phyloP scores from a whole-genome alignment of 2,329 filamentous ascomycete species.

The Fusarium transvaalense region DNA sequence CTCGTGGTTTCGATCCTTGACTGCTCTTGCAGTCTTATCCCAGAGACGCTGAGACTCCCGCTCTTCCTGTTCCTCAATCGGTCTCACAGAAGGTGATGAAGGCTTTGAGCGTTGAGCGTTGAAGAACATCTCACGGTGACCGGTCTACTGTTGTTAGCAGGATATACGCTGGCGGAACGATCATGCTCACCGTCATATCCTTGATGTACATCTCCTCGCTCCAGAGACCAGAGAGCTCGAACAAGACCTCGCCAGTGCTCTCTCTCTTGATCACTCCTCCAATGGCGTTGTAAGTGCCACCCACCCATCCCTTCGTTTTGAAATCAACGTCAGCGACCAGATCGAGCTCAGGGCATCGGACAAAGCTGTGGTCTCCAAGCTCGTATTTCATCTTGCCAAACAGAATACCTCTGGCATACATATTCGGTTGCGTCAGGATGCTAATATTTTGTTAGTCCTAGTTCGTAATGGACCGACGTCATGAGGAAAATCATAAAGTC shows the following conservation, averaged over 20 bases:
- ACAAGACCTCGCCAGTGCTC: constrained; percentile 86
- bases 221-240: constrained; percentile 92
- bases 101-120: constrained; percentile 84
- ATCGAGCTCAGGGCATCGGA: constrained; percentile 89
- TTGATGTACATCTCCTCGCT: constrained; percentile 95
- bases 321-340: constrained; percentile 94
- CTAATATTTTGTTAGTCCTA: constrained; percentile 58
- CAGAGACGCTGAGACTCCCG: constrained; percentile 92
- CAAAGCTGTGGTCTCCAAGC: constrained; percentile 93
- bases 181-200: constrained; percentile 74
- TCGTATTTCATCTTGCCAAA: constrained; percentile 99
- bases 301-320: constrained; percentile 98
- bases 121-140: constrained; percentile 90
- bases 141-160: constrained; percentile 69
- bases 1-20: constrained; percentile 87
- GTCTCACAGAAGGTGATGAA: constrained; percentile 78
- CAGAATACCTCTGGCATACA: constrained; percentile 96
- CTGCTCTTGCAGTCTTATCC: constrained; percentile 82
- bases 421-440: constrained; percentile 96
- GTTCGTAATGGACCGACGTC: background rate
- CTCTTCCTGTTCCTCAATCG: constrained; percentile 87
- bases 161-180: background rate
- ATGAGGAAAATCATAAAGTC: background rate
- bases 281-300: constrained; percentile 96
- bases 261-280: constrained; percentile 91